phyloP scores from a whole-genome alignment of 192 early-diverging fungal genomes.

The Mortierella claussenii region DNA sequence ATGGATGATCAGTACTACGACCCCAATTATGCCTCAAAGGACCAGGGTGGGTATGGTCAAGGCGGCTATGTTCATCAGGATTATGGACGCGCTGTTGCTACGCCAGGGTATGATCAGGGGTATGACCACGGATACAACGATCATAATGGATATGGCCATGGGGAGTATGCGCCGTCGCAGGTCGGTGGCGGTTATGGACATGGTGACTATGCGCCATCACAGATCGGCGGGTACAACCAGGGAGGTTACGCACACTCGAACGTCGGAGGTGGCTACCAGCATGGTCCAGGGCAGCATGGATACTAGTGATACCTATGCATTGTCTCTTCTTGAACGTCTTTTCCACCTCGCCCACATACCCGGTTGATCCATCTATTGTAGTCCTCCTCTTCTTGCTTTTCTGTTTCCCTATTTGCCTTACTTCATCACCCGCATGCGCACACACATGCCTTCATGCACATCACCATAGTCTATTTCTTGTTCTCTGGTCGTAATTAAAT shows the following conservation, averaged over 20 bases:
- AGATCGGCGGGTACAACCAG: conserved; percentile 15
- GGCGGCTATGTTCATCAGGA: conserved; percentile 11
- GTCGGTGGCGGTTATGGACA: conserved; percentile 10
- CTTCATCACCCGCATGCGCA: no score
- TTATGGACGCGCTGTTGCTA: background rate
- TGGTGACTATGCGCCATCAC: conserved; percentile 23
- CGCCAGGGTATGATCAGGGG: conserved; percentile 10
- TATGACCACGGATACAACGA: conserved; percentile 2
- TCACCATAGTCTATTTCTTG: no score
- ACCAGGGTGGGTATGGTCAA: conserved; percentile 19
- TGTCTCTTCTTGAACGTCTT: background rate
- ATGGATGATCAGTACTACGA: conserved; percentile 43
- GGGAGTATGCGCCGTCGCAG: conserved; percentile 17
- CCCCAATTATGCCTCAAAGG: conserved; percentile 39
- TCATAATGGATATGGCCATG: conserved; percentile 2
- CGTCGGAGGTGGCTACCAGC: conserved; percentile 25
- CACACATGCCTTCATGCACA: no score
- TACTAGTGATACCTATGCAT: background rate
- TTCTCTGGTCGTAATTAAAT: no score
- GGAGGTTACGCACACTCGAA: conserved; percentile 24
- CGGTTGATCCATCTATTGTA: background rate
- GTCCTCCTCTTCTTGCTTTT: background rate
- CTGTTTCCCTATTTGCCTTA: no score
- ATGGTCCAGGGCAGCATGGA: conserved; percentile 8
- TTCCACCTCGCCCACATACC: background rate